phyloP scores from a whole-genome alignment of 495 filamentous ascomycete species.

The Daldinia bambusicola region DNA sequence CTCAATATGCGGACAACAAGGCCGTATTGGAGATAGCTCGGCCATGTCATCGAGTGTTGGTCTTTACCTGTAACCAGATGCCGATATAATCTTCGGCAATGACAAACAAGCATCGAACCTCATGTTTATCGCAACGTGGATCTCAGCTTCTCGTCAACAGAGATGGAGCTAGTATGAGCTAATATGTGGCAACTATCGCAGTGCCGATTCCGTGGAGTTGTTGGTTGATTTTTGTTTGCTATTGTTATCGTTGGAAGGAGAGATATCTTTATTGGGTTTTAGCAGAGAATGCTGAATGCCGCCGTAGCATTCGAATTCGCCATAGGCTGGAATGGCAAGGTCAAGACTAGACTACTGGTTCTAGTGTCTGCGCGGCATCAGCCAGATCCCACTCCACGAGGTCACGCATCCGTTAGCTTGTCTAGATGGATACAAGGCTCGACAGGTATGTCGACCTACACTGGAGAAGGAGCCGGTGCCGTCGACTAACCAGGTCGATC shows the following conservation, averaged over 20 bases:
- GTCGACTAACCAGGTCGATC: conserved; percentile 3
- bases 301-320: conserved; percentile 3
- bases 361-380: conserved; percentile 6
- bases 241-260: neutral
- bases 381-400: conserved; percentile 10
- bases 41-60: conserved; percentile 21
- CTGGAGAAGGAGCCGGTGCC: conserved; percentile 9
- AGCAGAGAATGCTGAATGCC: neutral
- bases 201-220: conserved; percentile 12
- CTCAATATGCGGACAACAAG: conserved; percentile 9
- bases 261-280: conserved; percentile 2
- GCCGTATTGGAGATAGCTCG: conserved; percentile 24
- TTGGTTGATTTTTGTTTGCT: neutral
- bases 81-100: neutral
- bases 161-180: conserved; percentile 5
- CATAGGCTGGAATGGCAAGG: conserved; percentile 3
- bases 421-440: conserved; percentile 3
- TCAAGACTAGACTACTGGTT: conserved; percentile 3
- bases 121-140: conserved; percentile 7
- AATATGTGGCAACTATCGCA: neutral
- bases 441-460: conserved; percentile 10
- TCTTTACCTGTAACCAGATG: conserved; percentile 15
- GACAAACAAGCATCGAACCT: conserved; percentile 5
- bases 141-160: conserved; percentile 3
- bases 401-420: conserved; percentile 1